phyloP scores from a whole-genome alignment of 768 basidiomycete genomes.

The Leccinellum luteum region DNA sequence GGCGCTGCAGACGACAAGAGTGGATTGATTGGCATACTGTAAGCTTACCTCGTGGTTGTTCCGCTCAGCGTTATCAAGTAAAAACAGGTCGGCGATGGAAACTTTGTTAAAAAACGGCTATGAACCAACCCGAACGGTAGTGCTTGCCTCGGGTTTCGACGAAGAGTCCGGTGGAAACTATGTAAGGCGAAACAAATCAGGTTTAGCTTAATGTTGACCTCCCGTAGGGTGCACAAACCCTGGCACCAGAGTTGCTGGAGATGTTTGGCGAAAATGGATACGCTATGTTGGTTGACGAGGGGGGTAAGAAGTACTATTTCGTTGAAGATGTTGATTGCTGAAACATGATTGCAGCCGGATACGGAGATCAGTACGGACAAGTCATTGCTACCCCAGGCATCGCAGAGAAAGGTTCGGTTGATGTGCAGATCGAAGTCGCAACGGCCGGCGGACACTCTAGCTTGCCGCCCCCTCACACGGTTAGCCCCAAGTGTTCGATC shows the following conservation, averaged over 20 bases:
- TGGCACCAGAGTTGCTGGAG: constrained; percentile 47
- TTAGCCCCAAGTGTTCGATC: constrained; percentile 25
- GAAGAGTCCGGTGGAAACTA: constrained; percentile 61
- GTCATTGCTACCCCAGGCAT: constrained; percentile 61
- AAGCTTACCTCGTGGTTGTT: constrained; percentile 2
- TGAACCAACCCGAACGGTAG: constrained; percentile 59
- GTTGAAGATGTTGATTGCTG: not conserved
- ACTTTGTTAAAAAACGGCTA: constrained; percentile 61
- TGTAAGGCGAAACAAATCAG: constrained; percentile 27
- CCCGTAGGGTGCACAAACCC: constrained; percentile 50
- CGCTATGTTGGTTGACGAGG: constrained; percentile 86
- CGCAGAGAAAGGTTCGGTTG: constrained; percentile 71
- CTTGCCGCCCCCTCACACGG: constrained; percentile 79
- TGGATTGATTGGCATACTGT: constrained; percentile 69
- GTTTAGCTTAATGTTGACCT: not conserved
- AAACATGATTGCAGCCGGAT: constrained; percentile 41
- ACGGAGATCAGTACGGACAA: constrained; percentile 47
- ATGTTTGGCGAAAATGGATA: constrained; percentile 72
- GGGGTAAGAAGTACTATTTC: constrained; percentile 44
- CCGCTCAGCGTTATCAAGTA: not conserved
- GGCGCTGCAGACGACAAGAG: constrained; percentile 60
- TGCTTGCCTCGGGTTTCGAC: constrained; percentile 72
- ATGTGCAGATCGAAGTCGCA: constrained; percentile 62
- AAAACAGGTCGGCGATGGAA: constrained; percentile 53
- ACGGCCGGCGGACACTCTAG: constrained; percentile 84